Base-by-base conservation (phyloP, 495 filamentous ascomycete genomes). In the Lepidopterella palustris region DNA sequence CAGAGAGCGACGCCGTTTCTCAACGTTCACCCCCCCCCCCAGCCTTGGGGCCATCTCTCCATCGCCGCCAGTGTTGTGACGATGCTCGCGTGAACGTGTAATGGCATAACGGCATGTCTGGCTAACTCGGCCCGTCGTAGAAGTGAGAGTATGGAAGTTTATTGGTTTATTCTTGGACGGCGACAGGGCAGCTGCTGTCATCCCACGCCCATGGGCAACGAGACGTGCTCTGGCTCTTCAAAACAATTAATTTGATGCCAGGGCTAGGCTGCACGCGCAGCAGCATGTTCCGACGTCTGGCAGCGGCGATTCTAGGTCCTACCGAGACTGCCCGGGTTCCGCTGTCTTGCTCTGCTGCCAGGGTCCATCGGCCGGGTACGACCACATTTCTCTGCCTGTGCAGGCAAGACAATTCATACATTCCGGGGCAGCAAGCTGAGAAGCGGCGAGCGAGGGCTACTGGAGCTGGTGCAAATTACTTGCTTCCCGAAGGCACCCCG, bases 21-120 rank as follows among this genome's bases (percentile, higher is more conserved):
- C 57, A 54, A 65, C 62, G 63, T 58, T 23, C 58, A 61, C 58
- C 56, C 39, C 45, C 27, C 13, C 27, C 15, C n/a, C 26, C 3
- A 3, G 18, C n/a, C 31, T 35, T 35, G 31, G 6, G 6, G 6
- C 15, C 31, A 6, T 15, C 31, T 35, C 6, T 15, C 31, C 31
- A 35, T 35, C 15, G 6, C 31, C 6, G 6, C 31, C 31, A 6
- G 35, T 13, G 3, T 42, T 42, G 13, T 42, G 35, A 42, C 35
- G 13, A 18, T 11, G 35, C 35, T 42, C 13, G 18, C 35, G 35
- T n/a, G n/a, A n/a, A n/a, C n/a, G n/a, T n/a, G n/a, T n/a, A n/a
- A n/a, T n/a, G n/a, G n/a, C n/a, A n/a, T n/a, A n/a, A n/a, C n/a
- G n/a, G n/a, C n/a, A 42, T 18, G 3, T 15, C 10, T 10, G 35